Evolutionary conservation across 768 basidiomycete species (phyloP), one percentile per base, ranked within the genome.

Genomic region (Trametes coccinea): DNA sequence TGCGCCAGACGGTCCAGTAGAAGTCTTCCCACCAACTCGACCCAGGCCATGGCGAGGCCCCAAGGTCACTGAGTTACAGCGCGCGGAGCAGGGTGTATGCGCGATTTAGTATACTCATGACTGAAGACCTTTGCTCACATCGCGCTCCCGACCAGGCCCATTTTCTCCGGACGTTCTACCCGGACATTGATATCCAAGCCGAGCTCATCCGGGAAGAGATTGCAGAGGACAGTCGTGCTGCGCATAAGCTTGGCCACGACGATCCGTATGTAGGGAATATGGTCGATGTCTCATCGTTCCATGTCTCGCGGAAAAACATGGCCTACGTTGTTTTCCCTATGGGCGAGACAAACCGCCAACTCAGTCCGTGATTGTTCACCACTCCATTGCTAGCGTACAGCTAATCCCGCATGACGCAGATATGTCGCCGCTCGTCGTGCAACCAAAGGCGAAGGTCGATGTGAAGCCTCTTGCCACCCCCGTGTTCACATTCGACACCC

Each of bases 171-270:
- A 86, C 84, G 4, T 80, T 82, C 71, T 80, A 88, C 56, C 89
- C 91, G 1, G 90, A 92, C 61, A 78, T 88, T 14, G 89, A 92
- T 61, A 77, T 93, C n/a, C 76, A 88, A 6, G 74, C 82, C n/a
- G 85, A 90, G 43, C 74, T 93, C 27, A 78, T 93, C 47, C 73
- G 82, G 53, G 80, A 83, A 30, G 79, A 86, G 59, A 72, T 90
- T 17, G 72, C 76, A 11, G 74, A 76, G 53, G 84, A 87, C 48
- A 74, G 77, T 11, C 73, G 68, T 44, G 63, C 74, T 52, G 59
- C 66, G 40, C 72, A 69, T 27, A 66, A 73, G n/a, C 68, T 80
- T 14, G 67, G 76, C 31, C 59, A 60, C 11, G 88, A 87, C 48
- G 83, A 92, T 67, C 87, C 87, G 16, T 80, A 78, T 44, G 60